These are phyloP conservation scores for Inosperma sp. DNA, from an alignment of 768 basidiomycete genomes.

Conservation along the genomic window DNA sequence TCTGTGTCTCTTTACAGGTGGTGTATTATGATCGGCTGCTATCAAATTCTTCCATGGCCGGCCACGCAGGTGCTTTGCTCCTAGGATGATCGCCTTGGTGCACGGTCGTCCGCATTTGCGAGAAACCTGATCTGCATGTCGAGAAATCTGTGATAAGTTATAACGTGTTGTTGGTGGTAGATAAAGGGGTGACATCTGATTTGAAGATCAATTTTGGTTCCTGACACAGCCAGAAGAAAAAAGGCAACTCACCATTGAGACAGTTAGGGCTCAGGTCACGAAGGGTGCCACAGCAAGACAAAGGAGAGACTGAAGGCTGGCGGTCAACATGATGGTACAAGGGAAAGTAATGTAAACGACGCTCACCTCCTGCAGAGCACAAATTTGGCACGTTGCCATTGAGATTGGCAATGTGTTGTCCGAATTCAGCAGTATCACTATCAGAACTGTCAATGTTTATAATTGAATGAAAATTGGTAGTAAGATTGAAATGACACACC, in stretches of 20 bases:
- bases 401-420: slow-evolving; percentile 2
- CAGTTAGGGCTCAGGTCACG: neutral
- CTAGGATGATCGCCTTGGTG: neutral
- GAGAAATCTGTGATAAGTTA: neutral
- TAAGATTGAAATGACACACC: too few relatives aligned
- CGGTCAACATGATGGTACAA: neutral
- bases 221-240: too few relatives aligned
- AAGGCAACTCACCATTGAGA: neutral
- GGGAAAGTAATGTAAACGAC: neutral
- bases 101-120: neutral
- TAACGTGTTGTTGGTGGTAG: neutral
- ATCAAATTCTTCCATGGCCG: neutral
- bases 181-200: neutral
- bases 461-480: too few relatives aligned
- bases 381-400: too few relatives aligned
- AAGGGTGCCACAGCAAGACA: neutral
- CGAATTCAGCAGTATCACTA: neutral
- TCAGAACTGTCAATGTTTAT: too few relatives aligned
- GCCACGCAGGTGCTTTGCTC: neutral
- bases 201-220: too few relatives aligned
- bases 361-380: neutral
- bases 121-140: too few relatives aligned
- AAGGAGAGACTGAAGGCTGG: neutral
- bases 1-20: neutral
- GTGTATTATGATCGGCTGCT: neutral